Conservation (phyloP, 176 grass and related monocot species). For the Aegilops sharonensis region DNA sequence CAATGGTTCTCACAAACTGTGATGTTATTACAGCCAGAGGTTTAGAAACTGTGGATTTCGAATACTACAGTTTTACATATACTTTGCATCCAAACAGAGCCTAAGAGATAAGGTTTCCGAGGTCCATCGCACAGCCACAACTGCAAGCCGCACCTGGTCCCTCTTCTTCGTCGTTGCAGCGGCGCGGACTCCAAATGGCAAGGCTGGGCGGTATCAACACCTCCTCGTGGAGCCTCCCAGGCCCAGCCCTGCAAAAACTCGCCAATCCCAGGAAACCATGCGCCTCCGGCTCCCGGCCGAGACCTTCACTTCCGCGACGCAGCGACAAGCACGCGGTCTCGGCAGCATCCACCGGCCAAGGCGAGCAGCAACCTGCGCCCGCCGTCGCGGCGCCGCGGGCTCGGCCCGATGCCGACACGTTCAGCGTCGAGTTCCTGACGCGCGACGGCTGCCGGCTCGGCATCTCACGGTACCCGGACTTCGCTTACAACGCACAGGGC, state of each 20-base stretch:
- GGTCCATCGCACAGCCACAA: conserved; percentile 18
- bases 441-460: conserved; percentile 72
- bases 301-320: not conserved
- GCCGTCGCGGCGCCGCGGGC: not conserved
- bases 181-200: conserved; percentile 36
- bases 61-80: no score
- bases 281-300: not conserved
- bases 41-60: no score
- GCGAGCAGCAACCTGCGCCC: conserved; percentile 27
- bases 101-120: conserved; percentile 28
- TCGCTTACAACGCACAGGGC: conserved; percentile 76
- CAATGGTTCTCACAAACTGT: no score
- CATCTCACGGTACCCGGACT: conserved; percentile 83
- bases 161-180: not conserved
- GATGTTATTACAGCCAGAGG: no score
- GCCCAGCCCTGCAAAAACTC: conserved; percentile 23
- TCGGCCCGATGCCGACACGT: not conserved
- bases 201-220: conserved; percentile 5
- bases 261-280: not conserved
- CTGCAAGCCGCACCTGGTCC: not conserved
- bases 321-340: not conserved
- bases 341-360: conserved; percentile 25
- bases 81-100: not conserved
- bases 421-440: conserved; percentile 58
- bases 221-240: conserved; percentile 20